A percentile compares a stretch with the other conserved stretches of the same genome.
phyloP scores from a whole-genome alignment of 257 asterid genomes.

The Gentiana dahurica region DNA sequence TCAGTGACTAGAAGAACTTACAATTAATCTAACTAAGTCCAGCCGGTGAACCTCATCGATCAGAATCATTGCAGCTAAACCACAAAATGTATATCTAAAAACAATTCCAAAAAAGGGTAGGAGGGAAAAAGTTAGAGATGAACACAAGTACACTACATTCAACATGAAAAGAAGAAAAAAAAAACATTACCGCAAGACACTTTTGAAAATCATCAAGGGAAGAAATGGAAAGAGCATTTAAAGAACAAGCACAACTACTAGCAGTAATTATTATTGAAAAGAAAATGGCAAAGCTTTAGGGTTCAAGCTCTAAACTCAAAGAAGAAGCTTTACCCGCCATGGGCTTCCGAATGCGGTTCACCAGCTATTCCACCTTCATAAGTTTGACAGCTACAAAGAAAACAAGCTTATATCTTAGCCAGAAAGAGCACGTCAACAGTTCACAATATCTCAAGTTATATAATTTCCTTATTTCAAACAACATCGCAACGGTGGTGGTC shows the following conservation, averaged over 20 bases:
- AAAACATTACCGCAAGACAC: no score
- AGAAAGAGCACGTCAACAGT: neutral
- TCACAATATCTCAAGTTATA: neutral
- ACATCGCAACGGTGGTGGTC: no score
- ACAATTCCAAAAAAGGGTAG: neutral
- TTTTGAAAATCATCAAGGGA: neutral
- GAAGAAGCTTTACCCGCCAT: constrained; percentile 60
- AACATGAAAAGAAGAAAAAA: no score
- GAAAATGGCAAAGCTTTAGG: neutral
- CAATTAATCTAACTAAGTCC: constrained; percentile 70
- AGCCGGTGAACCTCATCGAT: constrained; percentile 69
- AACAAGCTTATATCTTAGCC: neutral
- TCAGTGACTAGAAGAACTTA: constrained; percentile 27
- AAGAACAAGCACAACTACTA: neutral
- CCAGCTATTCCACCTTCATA: constrained; percentile 98
- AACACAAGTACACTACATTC: no score
- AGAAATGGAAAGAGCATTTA: neutral
- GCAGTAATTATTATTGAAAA: neutral
- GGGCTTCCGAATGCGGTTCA: constrained; percentile 98
- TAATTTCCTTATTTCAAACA: no score
- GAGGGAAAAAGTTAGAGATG: no score
- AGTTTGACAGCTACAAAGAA: constrained; percentile 71
- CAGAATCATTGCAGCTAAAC: constrained; percentile 92
- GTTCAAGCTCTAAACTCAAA: no score
- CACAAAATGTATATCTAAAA: constrained; percentile 81